Base-by-base conservation (phyloP, 352 stramenopile genomes). In the Peronospora belbahrii region DNA sequence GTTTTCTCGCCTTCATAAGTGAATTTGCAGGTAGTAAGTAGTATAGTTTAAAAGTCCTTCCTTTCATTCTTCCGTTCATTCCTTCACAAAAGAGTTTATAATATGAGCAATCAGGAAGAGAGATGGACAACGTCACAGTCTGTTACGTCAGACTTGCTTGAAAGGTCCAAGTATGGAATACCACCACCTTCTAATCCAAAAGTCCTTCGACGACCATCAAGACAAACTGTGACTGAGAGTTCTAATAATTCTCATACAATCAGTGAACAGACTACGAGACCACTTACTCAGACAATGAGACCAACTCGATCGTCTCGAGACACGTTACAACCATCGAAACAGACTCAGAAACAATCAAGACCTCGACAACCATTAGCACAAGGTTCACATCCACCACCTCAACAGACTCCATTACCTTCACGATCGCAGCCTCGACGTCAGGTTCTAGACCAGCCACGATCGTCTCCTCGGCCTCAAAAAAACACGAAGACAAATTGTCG, bases 91-190 rank as follows among this genome's bases (percentile, higher is more conserved):
- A 36, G 27, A 35, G n/a, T 2, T 15, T 15, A 7, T 23, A 52
- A 6, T 19, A 64, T 64, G 56, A 56, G 27, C 23, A 13, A 25
- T 15, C 38, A 34, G 11, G 42, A 46, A 15, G 37, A n/a, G n/a
- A n/a, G 37, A 39, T 62, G 55, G 48, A 48, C 36, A 14, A 52
- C 55, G 38, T 55, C 55, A n/a, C 42, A 42, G 18, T 52, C 25
- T 30, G 33, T 30, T 9, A 27, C 42, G 18, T 42, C 30, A 9
- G 39, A 52, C 17, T 30, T 18, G 33, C 36, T 33, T 9, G 15
- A 40, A 18, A 13, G 17, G 13, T 17, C n/a, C n/a, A n/a, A n/a
- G n/a, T n/a, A n/a, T n/a, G n/a, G n/a, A n/a, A n/a, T n/a, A n/a
- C n/a, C n/a, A n/a, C n/a, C n/a, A n/a, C n/a, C n/a, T n/a, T n/a